Percentiles rank a stretch among this genome's conserved stretches.
Evolutionary conservation across 805 yeast species (phyloP).

Genomic region (Zygotorulaspora danielsina): DNA sequence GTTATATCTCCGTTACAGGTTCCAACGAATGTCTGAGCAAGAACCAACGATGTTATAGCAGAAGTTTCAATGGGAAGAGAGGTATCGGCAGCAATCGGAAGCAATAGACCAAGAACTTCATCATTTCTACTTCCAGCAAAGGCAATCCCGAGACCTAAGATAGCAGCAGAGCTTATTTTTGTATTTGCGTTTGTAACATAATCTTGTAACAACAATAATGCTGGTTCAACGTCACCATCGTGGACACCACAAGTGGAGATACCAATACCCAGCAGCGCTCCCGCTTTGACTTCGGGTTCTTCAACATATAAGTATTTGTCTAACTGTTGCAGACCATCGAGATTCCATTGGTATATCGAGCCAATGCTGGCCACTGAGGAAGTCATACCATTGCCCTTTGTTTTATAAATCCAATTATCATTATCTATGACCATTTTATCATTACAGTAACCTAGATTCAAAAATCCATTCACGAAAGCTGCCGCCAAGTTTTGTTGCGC

Average conservation of each 20-base stretch:
- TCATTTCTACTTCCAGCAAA: slow-evolving; percentile 92
- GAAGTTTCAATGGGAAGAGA: slow-evolving; percentile 72
- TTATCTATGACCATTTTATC: slow-evolving; percentile 77
- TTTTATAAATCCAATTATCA: slow-evolving; percentile 86
- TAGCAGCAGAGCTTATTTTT: slow-evolving; percentile 70
- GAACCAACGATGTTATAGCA: slow-evolving; percentile 81
- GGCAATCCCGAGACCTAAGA: slow-evolving; percentile 88
- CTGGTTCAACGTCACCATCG: slow-evolving; percentile 87
- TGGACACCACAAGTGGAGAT: slow-evolving; percentile 87
- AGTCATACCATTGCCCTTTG: slow-evolving; percentile 86
- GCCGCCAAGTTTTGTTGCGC: slow-evolving; percentile 94
- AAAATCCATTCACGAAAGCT: slow-evolving; percentile 86
- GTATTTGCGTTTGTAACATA: slow-evolving; percentile 63
- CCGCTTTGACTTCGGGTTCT: slow-evolving; percentile 88
- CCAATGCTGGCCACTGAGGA: slow-evolving; percentile 92
- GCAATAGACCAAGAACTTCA: slow-evolving; percentile 68
- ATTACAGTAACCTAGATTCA: slow-evolving; percentile 85
- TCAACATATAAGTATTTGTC: slow-evolving; percentile 84
- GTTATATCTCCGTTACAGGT: slow-evolving; percentile 93
- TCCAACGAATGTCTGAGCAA: slow-evolving; percentile 94
- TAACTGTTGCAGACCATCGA: slow-evolving; percentile 82
- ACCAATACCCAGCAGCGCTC: slow-evolving; percentile 95
- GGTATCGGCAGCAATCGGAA: slow-evolving; percentile 79
- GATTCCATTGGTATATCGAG: slow-evolving; percentile 86
- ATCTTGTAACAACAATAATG: slow-evolving; percentile 79